Evolutionary conservation across 75 land plant species (phyloP), one percentile per base, ranked within the genome.

Genomic region (Pinus albicaulis): DNA sequence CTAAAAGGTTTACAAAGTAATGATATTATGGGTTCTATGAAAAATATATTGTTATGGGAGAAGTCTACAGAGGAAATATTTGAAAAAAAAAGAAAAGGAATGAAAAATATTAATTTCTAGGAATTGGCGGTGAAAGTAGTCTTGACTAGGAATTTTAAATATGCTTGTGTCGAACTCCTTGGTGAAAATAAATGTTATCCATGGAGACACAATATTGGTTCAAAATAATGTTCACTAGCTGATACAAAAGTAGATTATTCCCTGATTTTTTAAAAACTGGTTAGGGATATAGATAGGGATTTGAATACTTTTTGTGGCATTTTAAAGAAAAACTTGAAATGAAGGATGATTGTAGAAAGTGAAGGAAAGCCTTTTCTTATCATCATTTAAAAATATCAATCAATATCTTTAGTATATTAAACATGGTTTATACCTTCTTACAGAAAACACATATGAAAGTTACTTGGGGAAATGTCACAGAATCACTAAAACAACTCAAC

Each of bases 351-450:
- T 3, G 2, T 56, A 28, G 14, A 23, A 63, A 68, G 17, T 36
- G 44, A 53, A 76, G 44, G 26, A 55, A 66, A 24, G 62, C 44
- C 8, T 59, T 22, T 11, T 59, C 56, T 24, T 89, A 88, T 75
- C 96, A 96, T 23, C 36, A 73, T 24, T 71, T 92, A 76, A 80
- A 87, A 77, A 85, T 62, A 59, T 55, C 84, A 5, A 28, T 90
- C 71, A 86, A 84, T 74, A 73, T 83, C 12, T 96, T 96, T 78
- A 58, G 82, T 34, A 82, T 91, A 24, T 57, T 90, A 41, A 96
- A 94, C 71, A 70, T 82, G 4, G 77, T 83, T 8, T 86, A 80
- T 77, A 95, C 84, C 4, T 87, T 86, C 72, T 76, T 89, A 55
- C 86, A 92, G 48, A 73, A 81, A 74, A 82, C 79, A 3, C 68